A percentile compares a stretch with the other conserved stretches of the same genome.
Evolutionary conservation across 768 basidiomycete species (phyloP).

Genomic region (Tephrocybe rancida): DNA sequence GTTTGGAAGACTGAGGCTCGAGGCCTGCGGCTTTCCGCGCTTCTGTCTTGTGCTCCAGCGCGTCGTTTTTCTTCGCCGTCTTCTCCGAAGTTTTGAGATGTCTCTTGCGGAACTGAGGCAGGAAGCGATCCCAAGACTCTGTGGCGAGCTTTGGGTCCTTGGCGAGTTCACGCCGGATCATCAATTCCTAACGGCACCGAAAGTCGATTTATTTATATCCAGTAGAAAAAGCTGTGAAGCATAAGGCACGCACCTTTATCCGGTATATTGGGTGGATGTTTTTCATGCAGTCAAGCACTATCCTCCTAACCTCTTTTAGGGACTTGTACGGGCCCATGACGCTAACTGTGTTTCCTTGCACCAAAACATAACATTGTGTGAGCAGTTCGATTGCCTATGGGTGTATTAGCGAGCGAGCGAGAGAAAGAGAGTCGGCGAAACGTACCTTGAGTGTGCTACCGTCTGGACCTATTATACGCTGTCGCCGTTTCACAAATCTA

Average conservation of each 20-base stretch:
- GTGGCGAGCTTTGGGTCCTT: conserved; percentile 95
- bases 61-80: conserved; percentile 88
- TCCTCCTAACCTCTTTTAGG: conserved; percentile 93
- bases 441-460: conserved; percentile 95
- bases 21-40: conserved; percentile 71
- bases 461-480: conserved; percentile 96
- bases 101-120: conserved; percentile 92
- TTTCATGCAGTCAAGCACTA: conserved; percentile 99
- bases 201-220: background rate
- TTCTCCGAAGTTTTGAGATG: conserved; percentile 95
- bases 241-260: conserved; percentile 70
- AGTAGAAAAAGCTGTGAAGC: background rate
- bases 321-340: conserved; percentile 97
- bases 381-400: conserved; percentile 92
- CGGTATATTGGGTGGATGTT: conserved; percentile 99
- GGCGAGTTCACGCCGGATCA: conserved; percentile 96
- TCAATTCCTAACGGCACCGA: conserved; percentile 71
- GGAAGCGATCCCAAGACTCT: conserved; percentile 96
- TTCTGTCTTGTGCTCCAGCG: conserved; percentile 56
- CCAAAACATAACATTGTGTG: conserved; percentile 95
- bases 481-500: conserved; percentile 92
- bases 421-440: background rate
- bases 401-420: background rate
- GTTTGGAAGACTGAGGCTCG: conserved; percentile 49
- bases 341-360: conserved; percentile 97